Evolutionary conservation across 805 yeast species (phyloP).

Genomic region (Metschnikowia vanudenii): DNA sequence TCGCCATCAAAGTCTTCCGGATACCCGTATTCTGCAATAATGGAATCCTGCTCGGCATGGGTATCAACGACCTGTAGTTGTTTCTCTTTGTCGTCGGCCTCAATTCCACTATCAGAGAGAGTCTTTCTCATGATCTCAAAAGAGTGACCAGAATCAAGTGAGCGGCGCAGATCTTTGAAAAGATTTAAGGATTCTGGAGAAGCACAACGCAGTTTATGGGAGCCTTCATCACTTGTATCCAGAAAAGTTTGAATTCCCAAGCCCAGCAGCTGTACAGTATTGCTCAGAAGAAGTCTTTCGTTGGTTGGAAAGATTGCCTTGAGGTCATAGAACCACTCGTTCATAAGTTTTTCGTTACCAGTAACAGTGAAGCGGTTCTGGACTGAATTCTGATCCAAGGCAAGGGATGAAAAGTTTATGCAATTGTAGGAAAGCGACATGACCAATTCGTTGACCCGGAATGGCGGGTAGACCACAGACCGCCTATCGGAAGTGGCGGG

Average conservation of each 20-base stretch:
- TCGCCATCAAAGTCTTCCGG: constrained; percentile 8
- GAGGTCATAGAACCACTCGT: constrained; percentile 34
- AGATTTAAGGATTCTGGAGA: constrained; percentile 1
- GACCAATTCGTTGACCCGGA: constrained; percentile 37
- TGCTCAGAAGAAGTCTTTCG: constrained; percentile 13
- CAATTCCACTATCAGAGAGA: constrained; percentile 13
- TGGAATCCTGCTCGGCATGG: constrained; percentile 6
- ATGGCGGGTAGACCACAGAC: constrained; percentile 42
- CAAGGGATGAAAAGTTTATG: constrained; percentile 19
- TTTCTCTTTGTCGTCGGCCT: constrained; percentile 7
- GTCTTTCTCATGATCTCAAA: constrained; percentile 15
- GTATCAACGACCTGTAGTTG: constrained; percentile 9
- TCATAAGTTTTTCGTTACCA: constrained; percentile 19
- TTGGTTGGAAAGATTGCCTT: constrained; percentile 32
- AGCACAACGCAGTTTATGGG: constrained; percentile 4
- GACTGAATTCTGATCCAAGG: constrained; percentile 12
- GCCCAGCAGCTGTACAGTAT: constrained; percentile 13
- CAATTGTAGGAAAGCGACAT: constrained; percentile 19
- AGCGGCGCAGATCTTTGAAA: neutral
- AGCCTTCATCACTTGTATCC: constrained; percentile 8
- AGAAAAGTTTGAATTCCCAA: constrained; percentile 18
- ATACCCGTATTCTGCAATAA: constrained; percentile 13
- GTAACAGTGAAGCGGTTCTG: constrained; percentile 22
- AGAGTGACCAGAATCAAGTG: constrained; percentile 12
- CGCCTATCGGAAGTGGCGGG: constrained; percentile 23